Percentiles rank a stretch among this genome's conserved stretches.
Evolutionary conservation across 2,329 filamentous ascomycete genomes (phyloP).

Genomic region (Pseudogymnoascus sp.): DNA sequence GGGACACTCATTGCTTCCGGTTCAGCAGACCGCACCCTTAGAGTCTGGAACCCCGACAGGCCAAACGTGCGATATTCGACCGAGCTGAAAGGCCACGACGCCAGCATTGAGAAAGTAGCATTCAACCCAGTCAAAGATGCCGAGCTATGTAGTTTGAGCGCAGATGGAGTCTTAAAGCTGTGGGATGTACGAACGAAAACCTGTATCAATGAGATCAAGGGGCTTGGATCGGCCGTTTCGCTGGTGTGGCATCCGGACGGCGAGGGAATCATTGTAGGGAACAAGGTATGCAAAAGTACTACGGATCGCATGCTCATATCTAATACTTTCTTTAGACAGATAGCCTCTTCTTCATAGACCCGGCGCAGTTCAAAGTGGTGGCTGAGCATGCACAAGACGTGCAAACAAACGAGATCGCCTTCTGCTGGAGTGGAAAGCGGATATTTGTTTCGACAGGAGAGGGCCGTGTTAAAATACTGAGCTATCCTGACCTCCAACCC

Average conservation of each 20-base stretch:
- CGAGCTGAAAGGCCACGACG: slow-evolving; percentile 62
- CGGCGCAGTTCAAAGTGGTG: slow-evolving; percentile 49
- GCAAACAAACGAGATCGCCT: slow-evolving; percentile 67
- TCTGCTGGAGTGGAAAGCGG: slow-evolving; percentile 66
- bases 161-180: slow-evolving; percentile 68
- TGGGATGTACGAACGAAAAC: slow-evolving; percentile 74
- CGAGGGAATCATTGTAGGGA: slow-evolving; percentile 62
- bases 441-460: slow-evolving; percentile 66
- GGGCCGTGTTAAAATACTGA: slow-evolving; percentile 63
- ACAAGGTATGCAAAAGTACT: slow-evolving; percentile 49
- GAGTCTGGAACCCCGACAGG: slow-evolving; percentile 78
- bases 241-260: slow-evolving; percentile 71
- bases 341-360: slow-evolving; percentile 56
- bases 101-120: slow-evolving; percentile 65
- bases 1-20: slow-evolving; percentile 82
- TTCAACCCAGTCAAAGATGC: slow-evolving; percentile 74
- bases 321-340: slow-evolving; percentile 54
- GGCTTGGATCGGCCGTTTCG: slow-evolving; percentile 61
- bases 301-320: slow-evolving; percentile 44
- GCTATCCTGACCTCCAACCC: slow-evolving; percentile 58
- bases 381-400: slow-evolving; percentile 54
- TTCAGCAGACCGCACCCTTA: slow-evolving; percentile 60
- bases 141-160: slow-evolving; percentile 68
- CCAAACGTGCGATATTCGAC: slow-evolving; percentile 68
- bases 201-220: slow-evolving; percentile 63